A percentile compares a stretch with the other conserved stretches of the same genome.
These are phyloP conservation scores for Colletotrichum ledebouriae DNA, from an alignment of 2,329 filamentous ascomycete genomes.

Conservation along the genomic window DNA sequence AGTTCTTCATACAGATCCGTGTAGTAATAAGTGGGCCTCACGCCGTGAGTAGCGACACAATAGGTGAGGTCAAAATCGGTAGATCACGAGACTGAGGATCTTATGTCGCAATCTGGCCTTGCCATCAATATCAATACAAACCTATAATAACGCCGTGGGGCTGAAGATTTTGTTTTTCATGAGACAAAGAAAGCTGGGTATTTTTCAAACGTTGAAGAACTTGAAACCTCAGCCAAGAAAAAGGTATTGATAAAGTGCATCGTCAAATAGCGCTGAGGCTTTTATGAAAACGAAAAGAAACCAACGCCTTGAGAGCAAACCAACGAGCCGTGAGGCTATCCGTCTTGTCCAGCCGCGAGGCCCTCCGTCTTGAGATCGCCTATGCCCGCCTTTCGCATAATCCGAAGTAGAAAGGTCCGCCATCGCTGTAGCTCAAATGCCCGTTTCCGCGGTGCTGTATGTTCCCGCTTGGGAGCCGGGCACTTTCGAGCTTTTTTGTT, in stretches of 20 bases:
- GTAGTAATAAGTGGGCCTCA: neutral
- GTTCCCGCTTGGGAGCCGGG: slow-evolving; percentile 37
- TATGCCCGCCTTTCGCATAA: slow-evolving; percentile 15
- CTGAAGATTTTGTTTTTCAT: slow-evolving; percentile 16
- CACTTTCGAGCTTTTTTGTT: slow-evolving; percentile 32
- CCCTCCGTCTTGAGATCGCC: slow-evolving; percentile 47
- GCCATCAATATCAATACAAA: slow-evolving; percentile 10
- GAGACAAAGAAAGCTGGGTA: slow-evolving; percentile 27
- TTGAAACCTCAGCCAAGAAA: slow-evolving; percentile 1
- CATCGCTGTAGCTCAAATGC: slow-evolving; percentile 20
- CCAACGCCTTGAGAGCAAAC: slow-evolving; percentile 43
- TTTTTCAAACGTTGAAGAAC: slow-evolving; percentile 29
- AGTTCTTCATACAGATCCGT: slow-evolving; percentile 16
- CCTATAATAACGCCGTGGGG: slow-evolving; percentile 37
- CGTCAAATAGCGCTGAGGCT: slow-evolving; percentile 16
- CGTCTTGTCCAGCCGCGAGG: slow-evolving; percentile 55
- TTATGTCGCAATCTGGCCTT: slow-evolving; percentile 16
- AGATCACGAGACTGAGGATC: slow-evolving; percentile 27
- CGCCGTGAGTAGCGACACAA: neutral
- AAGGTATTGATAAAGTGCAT: neutral
- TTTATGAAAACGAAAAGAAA: slow-evolving; percentile 3
- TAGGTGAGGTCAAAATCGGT: neutral
- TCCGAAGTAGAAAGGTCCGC: slow-evolving; percentile 27
- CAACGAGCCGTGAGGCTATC: slow-evolving; percentile 54
- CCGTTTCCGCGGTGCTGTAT: slow-evolving; percentile 41